These are phyloP conservation scores for Limnanthes douglasii DNA, from an alignment of 345 rosid genomes.

Conservation along the genomic window DNA sequence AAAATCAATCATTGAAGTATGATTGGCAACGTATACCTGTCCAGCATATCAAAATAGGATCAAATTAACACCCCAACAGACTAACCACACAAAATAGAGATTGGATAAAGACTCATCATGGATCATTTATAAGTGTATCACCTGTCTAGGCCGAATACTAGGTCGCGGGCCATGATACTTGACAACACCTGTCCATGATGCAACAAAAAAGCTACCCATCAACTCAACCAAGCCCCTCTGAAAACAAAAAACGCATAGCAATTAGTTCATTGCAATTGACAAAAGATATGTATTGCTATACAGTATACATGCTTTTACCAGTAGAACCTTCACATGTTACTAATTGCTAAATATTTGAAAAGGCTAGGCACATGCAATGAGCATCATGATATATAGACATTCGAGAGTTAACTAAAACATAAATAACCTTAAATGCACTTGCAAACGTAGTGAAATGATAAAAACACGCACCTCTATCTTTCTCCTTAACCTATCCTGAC, in stretches of 20 bases:
- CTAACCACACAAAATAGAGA: background rate
- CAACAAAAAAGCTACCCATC: constrained; percentile 97
- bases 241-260: constrained; percentile 6
- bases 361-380: no score
- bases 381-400: no score
- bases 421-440: no score
- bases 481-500: constrained; percentile 65
- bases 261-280: constrained; percentile 4
- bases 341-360: no score
- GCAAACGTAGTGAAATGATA: background rate
- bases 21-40: constrained; percentile 97
- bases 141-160: constrained; percentile 95
- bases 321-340: no score
- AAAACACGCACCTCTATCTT: constrained; percentile 53
- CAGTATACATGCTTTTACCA: no score
- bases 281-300: no score
- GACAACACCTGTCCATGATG: constrained; percentile 98
- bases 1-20: constrained; percentile 99
- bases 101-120: background rate
- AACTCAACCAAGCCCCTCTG: constrained; percentile 94
- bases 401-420: no score
- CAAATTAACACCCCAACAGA: background rate
- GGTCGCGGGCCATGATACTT: constrained; percentile 97
- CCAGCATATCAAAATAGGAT: constrained; percentile 2
- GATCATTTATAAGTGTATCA: constrained; percentile 7